Evolutionary conservation across 208 protist species (phyloP), one percentile per base, ranked within the genome.

Genomic region (Trypanosoma melophagium): DNA sequence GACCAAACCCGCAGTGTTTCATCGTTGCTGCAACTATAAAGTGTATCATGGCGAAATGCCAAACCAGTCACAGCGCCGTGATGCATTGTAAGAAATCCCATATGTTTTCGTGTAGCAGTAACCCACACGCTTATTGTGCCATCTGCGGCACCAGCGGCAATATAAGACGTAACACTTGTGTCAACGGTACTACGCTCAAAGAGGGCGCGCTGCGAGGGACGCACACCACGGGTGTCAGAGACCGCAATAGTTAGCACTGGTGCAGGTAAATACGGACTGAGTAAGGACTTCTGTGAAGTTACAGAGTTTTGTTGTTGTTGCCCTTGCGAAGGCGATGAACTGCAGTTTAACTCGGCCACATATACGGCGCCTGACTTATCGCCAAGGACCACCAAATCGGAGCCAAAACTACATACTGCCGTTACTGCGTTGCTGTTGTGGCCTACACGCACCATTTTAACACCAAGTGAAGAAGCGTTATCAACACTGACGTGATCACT

Each of bases 351-450:
- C 61, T 89, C 78, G 1, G 71, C 79, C 4, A 89, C 21, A 66
- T 90, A 95, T 17, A 95, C 87, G 22, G 85, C 80, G 0, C 92
- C 92, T 1, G 89, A 80, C 70, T 97, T 97, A 61, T 97, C 92
- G 31, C 92, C 92, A 35, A 91, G 82, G 9, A 89, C 80, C 25
- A 96, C 69, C 28, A 87, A 58, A 14, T 91, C 80, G 0, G 41
- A 53, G 25, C 85, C 86, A 61, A 96, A 79, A 49, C 68, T 60
- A 21, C 85, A 86, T 38, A 93, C 83, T 41, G 84, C 86, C n/a
- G 90, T 94, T 51, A 96, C 76, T 47, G 84, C 74, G 71, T 96
- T 94, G 71, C 86, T 81, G 78, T 96, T 96, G 76, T 96, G 90
- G 13, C 76, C 74, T 31, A 96, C 70, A 14, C 83, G 80, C 17